These are phyloP conservation scores for Sporothrix humicola DNA, from an alignment of 2,329 filamentous ascomycete species.

Conservation along the genomic window DNA sequence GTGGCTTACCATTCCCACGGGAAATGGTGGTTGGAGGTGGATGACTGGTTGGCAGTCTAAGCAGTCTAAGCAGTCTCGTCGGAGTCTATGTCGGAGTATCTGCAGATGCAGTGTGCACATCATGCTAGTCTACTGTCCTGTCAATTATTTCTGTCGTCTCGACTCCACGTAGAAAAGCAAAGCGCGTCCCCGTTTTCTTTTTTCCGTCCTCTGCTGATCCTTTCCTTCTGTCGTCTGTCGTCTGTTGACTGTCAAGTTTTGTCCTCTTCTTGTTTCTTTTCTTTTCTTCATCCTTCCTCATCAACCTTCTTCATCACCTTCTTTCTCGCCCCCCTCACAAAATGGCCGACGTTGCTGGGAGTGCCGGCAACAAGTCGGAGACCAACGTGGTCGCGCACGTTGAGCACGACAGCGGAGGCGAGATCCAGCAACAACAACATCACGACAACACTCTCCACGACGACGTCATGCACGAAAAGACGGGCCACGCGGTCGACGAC, in stretches of 20 bases:
- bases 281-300: neutral
- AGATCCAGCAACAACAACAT: neutral
- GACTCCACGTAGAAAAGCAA: constrained; percentile 10
- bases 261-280: neutral
- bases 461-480: neutral
- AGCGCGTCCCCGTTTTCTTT: neutral
- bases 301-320: no score
- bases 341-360: constrained; percentile 7
- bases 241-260: neutral
- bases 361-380: constrained; percentile 10
- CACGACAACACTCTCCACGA: neutral
- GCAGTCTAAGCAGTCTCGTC: neutral
- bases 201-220: neutral
- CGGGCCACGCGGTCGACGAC: constrained; percentile 12
- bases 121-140: neutral
- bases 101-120: neutral
- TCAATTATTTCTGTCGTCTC: no score
- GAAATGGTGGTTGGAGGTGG: neutral
- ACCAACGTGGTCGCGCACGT: constrained; percentile 2
- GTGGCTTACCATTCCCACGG: neutral
- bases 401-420: neutral
- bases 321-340: no score
- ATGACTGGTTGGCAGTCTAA: neutral
- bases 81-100: neutral
- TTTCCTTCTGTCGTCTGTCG: neutral